Conservation (phyloP, 2,329 filamentous ascomycete genomes). For the Fusarium illudens region DNA sequence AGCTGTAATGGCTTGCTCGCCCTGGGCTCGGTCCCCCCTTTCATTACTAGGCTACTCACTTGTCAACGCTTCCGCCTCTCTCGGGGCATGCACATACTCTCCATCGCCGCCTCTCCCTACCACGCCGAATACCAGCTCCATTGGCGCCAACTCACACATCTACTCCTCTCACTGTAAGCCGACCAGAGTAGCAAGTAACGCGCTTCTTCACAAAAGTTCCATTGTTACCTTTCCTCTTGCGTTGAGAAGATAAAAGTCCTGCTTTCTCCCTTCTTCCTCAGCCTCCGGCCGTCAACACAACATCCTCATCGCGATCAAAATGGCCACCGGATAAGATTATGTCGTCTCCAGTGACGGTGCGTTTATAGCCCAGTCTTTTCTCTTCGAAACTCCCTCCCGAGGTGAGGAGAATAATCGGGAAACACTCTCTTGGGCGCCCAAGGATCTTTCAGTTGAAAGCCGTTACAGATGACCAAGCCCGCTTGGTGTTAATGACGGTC, state of each 20-base stretch:
- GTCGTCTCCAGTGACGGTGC: background rate
- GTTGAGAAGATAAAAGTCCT: background rate
- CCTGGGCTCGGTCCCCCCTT: background rate
- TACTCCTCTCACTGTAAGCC: background rate
- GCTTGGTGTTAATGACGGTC: background rate
- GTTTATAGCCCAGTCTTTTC: no score
- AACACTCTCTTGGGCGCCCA: background rate
- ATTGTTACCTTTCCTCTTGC: no score
- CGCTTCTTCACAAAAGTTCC: no score
- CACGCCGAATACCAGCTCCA: no score
- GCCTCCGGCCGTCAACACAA: background rate
- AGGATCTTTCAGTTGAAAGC: background rate
- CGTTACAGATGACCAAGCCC: background rate
- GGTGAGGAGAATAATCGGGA: background rate
- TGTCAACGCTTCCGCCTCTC: no score
- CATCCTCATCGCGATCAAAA: background rate
- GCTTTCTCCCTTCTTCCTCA: background rate
- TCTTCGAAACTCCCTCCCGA: background rate
- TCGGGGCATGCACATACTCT: no score
- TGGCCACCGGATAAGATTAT: background rate
- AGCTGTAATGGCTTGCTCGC: background rate
- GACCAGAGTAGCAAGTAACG: no score
- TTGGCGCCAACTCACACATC: no score
- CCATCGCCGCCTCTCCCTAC: no score
- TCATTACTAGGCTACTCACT: no score